These are phyloP conservation scores for Yarrowia alimentaria DNA, from an alignment of 805 yeast genomes.

Conservation along the genomic window DNA sequence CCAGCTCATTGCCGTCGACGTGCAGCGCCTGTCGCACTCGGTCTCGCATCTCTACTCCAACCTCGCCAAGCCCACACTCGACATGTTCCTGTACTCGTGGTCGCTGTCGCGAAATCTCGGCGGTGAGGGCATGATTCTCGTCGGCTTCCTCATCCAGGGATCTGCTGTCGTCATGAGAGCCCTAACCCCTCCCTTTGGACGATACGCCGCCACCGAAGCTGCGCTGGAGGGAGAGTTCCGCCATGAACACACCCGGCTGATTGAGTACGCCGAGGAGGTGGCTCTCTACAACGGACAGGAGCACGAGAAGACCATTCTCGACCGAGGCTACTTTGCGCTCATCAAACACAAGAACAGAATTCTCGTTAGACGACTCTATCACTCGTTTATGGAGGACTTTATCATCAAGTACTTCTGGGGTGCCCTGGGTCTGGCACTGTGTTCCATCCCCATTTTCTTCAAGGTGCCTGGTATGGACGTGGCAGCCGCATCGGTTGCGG, in stretches of 20 bases:
- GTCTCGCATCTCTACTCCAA: slow-evolving; percentile 77
- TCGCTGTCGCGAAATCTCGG: slow-evolving; percentile 57
- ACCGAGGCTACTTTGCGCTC: slow-evolving; percentile 74
- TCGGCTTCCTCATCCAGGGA: slow-evolving; percentile 76
- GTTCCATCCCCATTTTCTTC: slow-evolving; percentile 85
- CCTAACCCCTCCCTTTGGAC: slow-evolving; percentile 88
- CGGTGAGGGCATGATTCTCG: slow-evolving; percentile 66
- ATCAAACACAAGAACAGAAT: slow-evolving; percentile 75
- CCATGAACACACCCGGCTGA: slow-evolving; percentile 76
- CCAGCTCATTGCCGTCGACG: slow-evolving; percentile 79
- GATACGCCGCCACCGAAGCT: slow-evolving; percentile 70
- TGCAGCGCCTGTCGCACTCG: slow-evolving; percentile 68
- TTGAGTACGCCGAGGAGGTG: slow-evolving; percentile 77
- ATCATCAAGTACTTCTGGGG: slow-evolving; percentile 94
- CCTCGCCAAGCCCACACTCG: slow-evolving; percentile 76
- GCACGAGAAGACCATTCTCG: slow-evolving; percentile 73
- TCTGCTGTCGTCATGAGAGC: slow-evolving; percentile 71
- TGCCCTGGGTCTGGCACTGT: slow-evolving; percentile 83
- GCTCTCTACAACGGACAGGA: slow-evolving; percentile 80
- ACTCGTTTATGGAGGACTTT: slow-evolving; percentile 82
- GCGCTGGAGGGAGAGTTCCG: slow-evolving; percentile 82
- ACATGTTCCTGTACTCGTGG: slow-evolving; percentile 74
- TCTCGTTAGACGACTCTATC: slow-evolving; percentile 67
- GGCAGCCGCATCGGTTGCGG: slow-evolving; percentile 29
- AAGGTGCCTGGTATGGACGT: slow-evolving; percentile 48